Evolutionary conservation across 2,329 filamentous ascomycete species (phyloP), one percentile per base, ranked within the genome.

Genomic region (Kalaharituber pfeilii): DNA sequence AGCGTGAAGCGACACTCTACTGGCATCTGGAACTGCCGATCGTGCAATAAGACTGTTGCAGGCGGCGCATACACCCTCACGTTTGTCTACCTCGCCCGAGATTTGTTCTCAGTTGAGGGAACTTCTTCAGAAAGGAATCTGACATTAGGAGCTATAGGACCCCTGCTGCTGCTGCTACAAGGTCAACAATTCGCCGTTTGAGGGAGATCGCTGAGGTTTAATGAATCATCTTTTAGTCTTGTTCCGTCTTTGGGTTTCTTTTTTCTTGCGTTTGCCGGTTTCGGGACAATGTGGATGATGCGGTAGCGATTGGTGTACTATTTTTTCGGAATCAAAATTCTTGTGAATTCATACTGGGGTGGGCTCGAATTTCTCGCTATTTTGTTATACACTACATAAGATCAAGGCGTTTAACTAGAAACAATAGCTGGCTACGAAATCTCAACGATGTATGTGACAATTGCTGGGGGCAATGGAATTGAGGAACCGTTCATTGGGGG

Each of bases 181-280:
- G 88, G 74, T 95, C 88, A 67, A 95, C 88, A 67, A 87, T 95
- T 75, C 85, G 88, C 76, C 84, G 88, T 81, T 79, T 95, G 76
- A 84, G 88, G 72, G 88, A 95, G 77, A 94, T 94, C 76, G 85
- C 85, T 70, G 88, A 94, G 81, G 86, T 93, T 75, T 89, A 85
- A 77, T 79, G 76, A 25, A 47, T 47, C n/a, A 25, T 20, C 22
- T 22, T 47, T 47, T 18, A 18, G 18, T 20, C 5, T 5, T 22
- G 9, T 47, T 47, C 25, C 42, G 18, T 39, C 33, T 47, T 22
- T 20, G 3, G 42, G 42, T 15, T 47, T 47, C 24, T 22, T 13
- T 22, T 47, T 47, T 24, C 42, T 47, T 5, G 42, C n/a, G 24
- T 25, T 47, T 47, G 42, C 42, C 24, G 42, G 42, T 13, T 47